Evolutionary conservation across 2,329 filamentous ascomycete genomes (phyloP).

Genomic region (Phoma sp.): DNA sequence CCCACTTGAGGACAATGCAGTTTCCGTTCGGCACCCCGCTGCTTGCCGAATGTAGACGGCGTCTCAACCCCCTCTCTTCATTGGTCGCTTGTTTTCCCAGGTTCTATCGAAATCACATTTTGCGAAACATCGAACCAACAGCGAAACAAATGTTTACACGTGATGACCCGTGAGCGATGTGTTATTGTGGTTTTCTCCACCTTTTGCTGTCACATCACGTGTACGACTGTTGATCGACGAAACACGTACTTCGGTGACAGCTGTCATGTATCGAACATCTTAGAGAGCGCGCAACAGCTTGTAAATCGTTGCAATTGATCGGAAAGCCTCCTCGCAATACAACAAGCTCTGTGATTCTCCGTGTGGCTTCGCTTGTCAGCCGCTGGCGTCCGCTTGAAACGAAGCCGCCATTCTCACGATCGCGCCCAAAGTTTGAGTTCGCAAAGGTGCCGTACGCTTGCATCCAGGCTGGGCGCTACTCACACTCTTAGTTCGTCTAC

Average conservation of each 20-base stretch:
- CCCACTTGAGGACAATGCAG: too few species aligned
- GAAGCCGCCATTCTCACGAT: not conserved
- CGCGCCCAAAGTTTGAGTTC: constrained; percentile 8
- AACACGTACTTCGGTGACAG: not conserved
- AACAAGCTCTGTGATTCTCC: not conserved
- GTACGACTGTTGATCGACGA: not conserved
- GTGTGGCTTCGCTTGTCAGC: constrained; percentile 6
- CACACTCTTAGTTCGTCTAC: not conserved
- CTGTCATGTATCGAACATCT: not conserved
- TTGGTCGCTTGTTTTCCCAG: not conserved
- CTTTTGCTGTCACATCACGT: not conserved
- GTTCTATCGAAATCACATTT: not conserved
- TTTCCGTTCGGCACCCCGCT: not conserved
- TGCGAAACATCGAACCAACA: not conserved
- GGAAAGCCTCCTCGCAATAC: not conserved
- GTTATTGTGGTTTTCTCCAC: not conserved
- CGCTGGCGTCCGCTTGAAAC: constrained; percentile 6
- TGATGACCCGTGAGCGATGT: not conserved
- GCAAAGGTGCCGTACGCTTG: not conserved
- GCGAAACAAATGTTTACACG: not conserved
- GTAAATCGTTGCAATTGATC: not conserved
- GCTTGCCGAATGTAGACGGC: not conserved
- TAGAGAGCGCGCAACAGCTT: not conserved
- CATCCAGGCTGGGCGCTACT: not conserved
- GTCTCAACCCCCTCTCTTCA: not conserved